phyloP scores from a whole-genome alignment of 176 grass and related monocot species.

The Oryza brachyantha region DNA sequence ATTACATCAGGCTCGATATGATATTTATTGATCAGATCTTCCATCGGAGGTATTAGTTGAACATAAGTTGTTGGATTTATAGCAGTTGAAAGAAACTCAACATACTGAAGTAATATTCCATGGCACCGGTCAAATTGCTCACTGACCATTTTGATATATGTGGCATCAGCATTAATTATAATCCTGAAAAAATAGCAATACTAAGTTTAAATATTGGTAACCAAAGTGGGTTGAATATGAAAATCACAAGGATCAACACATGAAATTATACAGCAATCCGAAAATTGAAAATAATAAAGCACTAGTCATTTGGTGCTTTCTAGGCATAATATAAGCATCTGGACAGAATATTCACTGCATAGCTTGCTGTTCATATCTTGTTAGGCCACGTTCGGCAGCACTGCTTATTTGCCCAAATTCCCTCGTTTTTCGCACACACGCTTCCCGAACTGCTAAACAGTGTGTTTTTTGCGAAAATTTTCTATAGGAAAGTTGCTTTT shows the following conservation, averaged over 20 bases:
- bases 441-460: too few relatives aligned
- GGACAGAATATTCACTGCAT: background rate
- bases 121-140: constrained; percentile 99
- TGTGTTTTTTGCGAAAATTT: too few relatives aligned
- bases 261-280: background rate
- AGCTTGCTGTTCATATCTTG: background rate
- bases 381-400: too few relatives aligned
- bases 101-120: constrained; percentile 93
- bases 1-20: constrained; percentile 97
- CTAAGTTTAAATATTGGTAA: constrained; percentile 18
- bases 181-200: constrained; percentile 57
- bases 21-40: constrained; percentile 87
- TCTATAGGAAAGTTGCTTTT: too few relatives aligned
- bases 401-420: too few relatives aligned
- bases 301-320: background rate
- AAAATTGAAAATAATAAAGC: background rate
- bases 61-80: constrained; percentile 67
- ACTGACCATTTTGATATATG: constrained; percentile 99
- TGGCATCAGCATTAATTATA: constrained; percentile 86
- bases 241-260: background rate
- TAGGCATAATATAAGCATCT: background rate
- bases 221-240: constrained; percentile 32
- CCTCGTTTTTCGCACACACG: too few relatives aligned
- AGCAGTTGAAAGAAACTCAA: constrained; percentile 89
- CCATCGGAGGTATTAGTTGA: constrained; percentile 79